A percentile compares a stretch with the other conserved stretches of the same genome.
These are phyloP conservation scores for Pochonia chlamydosporia DNA, from an alignment of 2,329 filamentous ascomycete genomes.

Conservation along the genomic window DNA sequence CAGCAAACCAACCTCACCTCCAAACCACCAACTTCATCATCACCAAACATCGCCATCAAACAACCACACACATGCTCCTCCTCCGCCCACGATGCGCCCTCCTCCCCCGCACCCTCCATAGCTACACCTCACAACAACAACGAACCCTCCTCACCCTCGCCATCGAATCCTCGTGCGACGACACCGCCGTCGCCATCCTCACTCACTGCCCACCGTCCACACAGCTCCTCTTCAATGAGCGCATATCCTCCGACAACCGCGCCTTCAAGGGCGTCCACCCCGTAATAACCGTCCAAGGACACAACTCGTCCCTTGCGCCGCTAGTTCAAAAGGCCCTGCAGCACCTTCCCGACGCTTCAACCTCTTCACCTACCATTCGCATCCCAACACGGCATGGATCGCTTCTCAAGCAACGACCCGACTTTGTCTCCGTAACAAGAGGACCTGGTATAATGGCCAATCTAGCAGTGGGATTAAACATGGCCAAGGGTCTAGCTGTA, in stretches of 20 bases:
- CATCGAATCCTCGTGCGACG: slow-evolving; percentile 85
- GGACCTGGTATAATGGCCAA: slow-evolving; percentile 85
- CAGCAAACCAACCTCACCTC: no score
- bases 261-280: slow-evolving; percentile 76
- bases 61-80: slow-evolving; percentile 8
- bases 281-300: slow-evolving; percentile 65
- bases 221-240: slow-evolving; percentile 70
- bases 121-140: not conserved
- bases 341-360: slow-evolving; percentile 34
- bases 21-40: no score
- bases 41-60: not conserved
- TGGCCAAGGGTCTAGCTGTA: slow-evolving; percentile 79
- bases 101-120: not conserved
- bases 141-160: slow-evolving; percentile 54
- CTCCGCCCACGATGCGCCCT: slow-evolving; percentile 4
- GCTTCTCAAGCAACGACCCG: slow-evolving; percentile 44
- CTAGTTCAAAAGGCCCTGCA: slow-evolving; percentile 61
- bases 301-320: slow-evolving; percentile 62
- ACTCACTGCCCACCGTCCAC: slow-evolving; percentile 47
- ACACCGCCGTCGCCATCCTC: slow-evolving; percentile 83
- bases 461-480: slow-evolving; percentile 71
- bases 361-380: not conserved
- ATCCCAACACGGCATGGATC: not conserved
- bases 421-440: slow-evolving; percentile 84
- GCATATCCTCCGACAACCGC: slow-evolving; percentile 74